A percentile compares a stretch with the other conserved stretches of the same genome.
Evolutionary conservation across 257 asterid species (phyloP).

Genomic region (Solanum infundibuliforme): DNA sequence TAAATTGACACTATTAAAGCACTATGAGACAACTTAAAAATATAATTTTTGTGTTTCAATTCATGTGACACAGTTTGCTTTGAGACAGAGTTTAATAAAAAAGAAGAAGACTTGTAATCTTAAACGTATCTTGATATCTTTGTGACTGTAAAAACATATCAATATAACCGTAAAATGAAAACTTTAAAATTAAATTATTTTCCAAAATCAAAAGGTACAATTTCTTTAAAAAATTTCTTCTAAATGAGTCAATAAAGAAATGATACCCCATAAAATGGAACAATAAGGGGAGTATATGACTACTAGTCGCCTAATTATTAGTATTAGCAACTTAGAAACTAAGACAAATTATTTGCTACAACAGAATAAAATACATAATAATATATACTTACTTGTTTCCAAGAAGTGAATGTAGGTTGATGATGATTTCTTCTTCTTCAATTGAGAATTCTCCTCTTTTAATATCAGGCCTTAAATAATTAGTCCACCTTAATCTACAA

Average conservation of each 20-base stretch:
- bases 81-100: neutral
- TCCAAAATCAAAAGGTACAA: neutral
- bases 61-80: neutral
- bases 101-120: neutral
- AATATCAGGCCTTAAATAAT: conserved; percentile 25
- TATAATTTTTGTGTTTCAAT: neutral
- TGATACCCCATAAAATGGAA: neutral
- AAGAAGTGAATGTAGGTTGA: conserved; percentile 15
- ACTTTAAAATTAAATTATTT: neutral
- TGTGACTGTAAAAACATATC: neutral
- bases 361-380: neutral
- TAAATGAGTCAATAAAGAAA: neutral
- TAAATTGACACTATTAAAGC: neutral
- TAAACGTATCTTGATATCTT: neutral
- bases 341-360: neutral
- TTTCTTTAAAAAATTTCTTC: neutral
- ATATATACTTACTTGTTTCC: conserved; percentile 11
- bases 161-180: neutral
- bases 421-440: conserved; percentile 21
- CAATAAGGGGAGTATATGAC: neutral
- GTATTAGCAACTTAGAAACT: neutral
- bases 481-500: conserved; percentile 32
- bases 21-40: neutral
- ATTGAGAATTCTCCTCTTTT: conserved; percentile 27
- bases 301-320: neutral